phyloP scores from a whole-genome alignment of 225 moss, liverwort and hornwort genomes.

The Lunularia cruciata region DNA sequence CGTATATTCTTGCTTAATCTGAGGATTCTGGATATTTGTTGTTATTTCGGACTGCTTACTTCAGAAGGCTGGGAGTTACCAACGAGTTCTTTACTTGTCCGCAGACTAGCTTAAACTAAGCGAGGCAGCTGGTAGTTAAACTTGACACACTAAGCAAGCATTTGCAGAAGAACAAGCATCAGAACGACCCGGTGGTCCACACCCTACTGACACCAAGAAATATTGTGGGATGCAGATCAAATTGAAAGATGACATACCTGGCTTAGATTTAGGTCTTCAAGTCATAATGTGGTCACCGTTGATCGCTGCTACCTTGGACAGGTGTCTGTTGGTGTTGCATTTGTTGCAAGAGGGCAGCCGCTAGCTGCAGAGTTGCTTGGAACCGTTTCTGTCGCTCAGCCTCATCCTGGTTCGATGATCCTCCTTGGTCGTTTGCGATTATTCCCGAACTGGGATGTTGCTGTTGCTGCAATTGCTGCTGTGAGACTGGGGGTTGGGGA shows the following conservation, averaged over 20 bases:
- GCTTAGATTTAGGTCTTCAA: neutral
- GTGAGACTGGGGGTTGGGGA: slow-evolving; percentile 26
- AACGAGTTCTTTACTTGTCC: no score
- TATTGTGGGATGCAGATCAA: neutral
- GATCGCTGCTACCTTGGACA: slow-evolving; percentile 26
- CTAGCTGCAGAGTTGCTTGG: slow-evolving; percentile 90
- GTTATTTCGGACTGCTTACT: neutral
- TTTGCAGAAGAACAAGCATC: neutral
- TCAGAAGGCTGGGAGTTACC: neutral
- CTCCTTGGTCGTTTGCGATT: slow-evolving; percentile 48
- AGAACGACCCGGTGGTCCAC: neutral
- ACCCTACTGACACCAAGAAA: neutral
- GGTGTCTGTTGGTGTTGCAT: slow-evolving; percentile 82
- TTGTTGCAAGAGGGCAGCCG: slow-evolving; percentile 88
- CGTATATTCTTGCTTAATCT: neutral
- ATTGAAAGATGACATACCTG: neutral
- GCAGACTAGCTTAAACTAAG: neutral
- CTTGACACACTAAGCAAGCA: neutral
- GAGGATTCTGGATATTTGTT: neutral
- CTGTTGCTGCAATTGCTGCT: slow-evolving; percentile 46
- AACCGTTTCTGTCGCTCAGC: slow-evolving; percentile 66
- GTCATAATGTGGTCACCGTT: slow-evolving; percentile 15
- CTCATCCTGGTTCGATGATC: slow-evolving; percentile 50
- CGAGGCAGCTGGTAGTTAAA: neutral
- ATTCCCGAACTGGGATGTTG: slow-evolving; percentile 30